These are phyloP conservation scores for Dunaliella primolecta DNA, from an alignment of 139 green algal genomes.

Conservation along the genomic window DNA sequence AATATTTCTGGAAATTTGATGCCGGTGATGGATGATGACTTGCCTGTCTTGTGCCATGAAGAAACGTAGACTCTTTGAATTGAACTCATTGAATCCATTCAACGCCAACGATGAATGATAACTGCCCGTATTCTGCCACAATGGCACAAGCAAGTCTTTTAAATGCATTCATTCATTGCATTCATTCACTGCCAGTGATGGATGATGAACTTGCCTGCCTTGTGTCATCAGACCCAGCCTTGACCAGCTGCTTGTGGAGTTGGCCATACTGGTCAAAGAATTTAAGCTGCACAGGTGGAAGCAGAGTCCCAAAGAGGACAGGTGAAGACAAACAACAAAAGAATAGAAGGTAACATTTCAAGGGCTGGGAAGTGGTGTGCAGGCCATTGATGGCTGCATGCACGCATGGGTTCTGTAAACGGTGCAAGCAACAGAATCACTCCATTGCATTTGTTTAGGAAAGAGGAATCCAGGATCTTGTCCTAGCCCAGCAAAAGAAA, in stretches of 20 bases:
- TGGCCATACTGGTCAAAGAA: constrained; percentile 26
- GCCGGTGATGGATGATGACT: too few relatives aligned
- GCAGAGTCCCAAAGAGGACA: background rate
- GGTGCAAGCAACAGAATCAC: background rate
- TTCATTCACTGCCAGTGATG: background rate
- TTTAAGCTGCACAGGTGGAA: constrained; percentile 4
- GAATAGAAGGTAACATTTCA: too few relatives aligned
- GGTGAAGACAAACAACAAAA: background rate
- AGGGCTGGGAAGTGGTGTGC: too few relatives aligned
- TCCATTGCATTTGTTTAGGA: too few relatives aligned
- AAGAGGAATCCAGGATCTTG: background rate
- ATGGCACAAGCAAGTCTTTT: background rate
- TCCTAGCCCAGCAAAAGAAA: too few relatives aligned
- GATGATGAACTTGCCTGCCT: constrained; percentile 42
- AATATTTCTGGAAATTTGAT: too few relatives aligned
- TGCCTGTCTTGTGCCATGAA: background rate
- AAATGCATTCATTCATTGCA: background rate
- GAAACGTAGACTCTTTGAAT: background rate
- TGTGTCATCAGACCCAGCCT: constrained; percentile 78
- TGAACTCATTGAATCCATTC: background rate
- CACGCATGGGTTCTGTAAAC: background rate
- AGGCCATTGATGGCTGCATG: background rate
- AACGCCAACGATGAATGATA: background rate
- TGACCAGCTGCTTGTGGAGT: constrained; percentile 54
- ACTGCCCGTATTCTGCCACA: background rate